A percentile compares a stretch with the other conserved stretches of the same genome.
These are phyloP conservation scores for Leishmania major DNA, from an alignment of 208 protist genomes.

Conservation along the genomic window DNA sequence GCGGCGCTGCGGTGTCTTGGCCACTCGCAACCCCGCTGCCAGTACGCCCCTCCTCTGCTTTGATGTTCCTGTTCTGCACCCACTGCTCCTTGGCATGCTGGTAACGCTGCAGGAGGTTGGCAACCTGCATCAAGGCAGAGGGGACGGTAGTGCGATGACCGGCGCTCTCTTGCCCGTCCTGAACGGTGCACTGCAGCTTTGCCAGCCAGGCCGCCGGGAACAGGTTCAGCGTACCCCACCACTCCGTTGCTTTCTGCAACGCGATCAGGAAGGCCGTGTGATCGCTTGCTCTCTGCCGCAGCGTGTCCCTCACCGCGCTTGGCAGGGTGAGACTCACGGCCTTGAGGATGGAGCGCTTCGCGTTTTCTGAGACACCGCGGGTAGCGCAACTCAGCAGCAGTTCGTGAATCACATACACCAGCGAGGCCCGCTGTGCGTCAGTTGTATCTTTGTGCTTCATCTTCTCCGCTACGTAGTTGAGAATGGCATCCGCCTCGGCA, in stretches of 20 bases:
- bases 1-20: constrained; percentile 2
- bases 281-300: constrained; percentile 25
- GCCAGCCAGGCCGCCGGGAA: constrained; percentile 78
- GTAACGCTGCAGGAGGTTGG: constrained; percentile 64
- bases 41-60: constrained; percentile 17
- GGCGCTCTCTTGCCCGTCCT: constrained; percentile 27
- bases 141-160: constrained; percentile 32
- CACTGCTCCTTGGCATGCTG: constrained; percentile 68
- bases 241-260: constrained; percentile 57
- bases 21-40: constrained; percentile 10
- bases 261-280: constrained; percentile 42
- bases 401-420: constrained; percentile 88
- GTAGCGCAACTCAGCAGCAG: constrained; percentile 77
- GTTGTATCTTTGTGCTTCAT: constrained; percentile 52
- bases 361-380: constrained; percentile 60
- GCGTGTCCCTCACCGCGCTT: constrained; percentile 41
- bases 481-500: constrained; percentile 65
- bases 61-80: constrained; percentile 31
- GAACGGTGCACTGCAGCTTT: constrained; percentile 42
- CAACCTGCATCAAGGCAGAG: constrained; percentile 45
- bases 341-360: constrained; percentile 60
- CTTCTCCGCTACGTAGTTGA: constrained; percentile 57
- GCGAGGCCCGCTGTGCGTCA: constrained; percentile 49
- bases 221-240: constrained; percentile 81
- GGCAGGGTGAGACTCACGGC: constrained; percentile 61